Conservation (phyloP, 2,329 filamentous ascomycete species). For the Fusarium globosum region DNA sequence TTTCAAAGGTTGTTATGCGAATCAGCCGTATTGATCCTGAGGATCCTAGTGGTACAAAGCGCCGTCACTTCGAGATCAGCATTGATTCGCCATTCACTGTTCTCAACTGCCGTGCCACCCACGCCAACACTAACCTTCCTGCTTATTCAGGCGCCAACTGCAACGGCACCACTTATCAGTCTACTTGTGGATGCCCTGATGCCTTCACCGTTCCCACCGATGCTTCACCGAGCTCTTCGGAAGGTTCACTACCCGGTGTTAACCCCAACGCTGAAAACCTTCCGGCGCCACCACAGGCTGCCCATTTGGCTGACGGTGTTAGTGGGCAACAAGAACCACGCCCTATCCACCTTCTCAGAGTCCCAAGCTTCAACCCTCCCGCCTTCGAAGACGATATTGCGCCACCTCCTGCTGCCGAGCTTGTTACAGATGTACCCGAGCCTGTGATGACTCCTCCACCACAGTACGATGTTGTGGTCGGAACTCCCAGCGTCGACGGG, state of each 20-base stretch:
- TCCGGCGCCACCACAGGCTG: slow-evolving; percentile 65
- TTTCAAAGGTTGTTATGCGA: slow-evolving; percentile 83
- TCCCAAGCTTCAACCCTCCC: slow-evolving; percentile 88
- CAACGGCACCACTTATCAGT: slow-evolving; percentile 56
- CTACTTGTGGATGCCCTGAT: slow-evolving; percentile 67
- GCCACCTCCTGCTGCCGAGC: slow-evolving; percentile 50
- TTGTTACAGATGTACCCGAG: slow-evolving; percentile 35
- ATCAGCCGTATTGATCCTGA: slow-evolving; percentile 85
- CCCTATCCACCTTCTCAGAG: slow-evolving; percentile 85
- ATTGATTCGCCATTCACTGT: slow-evolving; percentile 97
- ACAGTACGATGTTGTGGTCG: slow-evolving; percentile 83
- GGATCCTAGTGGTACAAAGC: slow-evolving; percentile 76
- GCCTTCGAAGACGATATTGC: slow-evolving; percentile 80
- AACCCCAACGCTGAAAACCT: slow-evolving; percentile 52
- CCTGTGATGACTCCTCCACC: slow-evolving; percentile 81
- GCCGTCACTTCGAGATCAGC: slow-evolving; percentile 93
- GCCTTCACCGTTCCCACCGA: slow-evolving; percentile 63
- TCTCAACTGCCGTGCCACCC: slow-evolving; percentile 91
- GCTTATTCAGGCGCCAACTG: slow-evolving; percentile 73
- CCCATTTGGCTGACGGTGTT: slow-evolving; percentile 56
- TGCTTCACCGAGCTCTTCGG: slow-evolving; percentile 74
- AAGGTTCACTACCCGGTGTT: slow-evolving; percentile 57
- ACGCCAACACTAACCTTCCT: slow-evolving; percentile 86
- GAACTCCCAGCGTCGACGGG: slow-evolving; percentile 72
- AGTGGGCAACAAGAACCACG: slow-evolving; percentile 58